Percentiles rank a stretch among this genome's conserved stretches.
Conservation (phyloP, 2,329 filamentous ascomycete genomes). For the Colletotrichum paranaense region DNA sequence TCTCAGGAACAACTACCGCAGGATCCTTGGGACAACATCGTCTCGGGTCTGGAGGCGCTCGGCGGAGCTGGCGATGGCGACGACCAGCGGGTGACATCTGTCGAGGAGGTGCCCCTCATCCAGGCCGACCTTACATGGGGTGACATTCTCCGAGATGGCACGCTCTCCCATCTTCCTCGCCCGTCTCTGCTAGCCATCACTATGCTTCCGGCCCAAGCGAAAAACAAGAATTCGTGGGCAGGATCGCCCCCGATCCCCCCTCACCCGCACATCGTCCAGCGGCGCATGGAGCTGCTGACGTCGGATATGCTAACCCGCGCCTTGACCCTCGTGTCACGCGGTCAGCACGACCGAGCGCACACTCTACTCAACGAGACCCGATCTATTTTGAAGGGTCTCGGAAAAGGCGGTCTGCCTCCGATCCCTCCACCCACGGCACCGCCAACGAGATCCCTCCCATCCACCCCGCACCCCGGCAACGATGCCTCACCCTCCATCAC, state of each 20-base stretch:
- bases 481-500: slow-evolving; percentile 60
- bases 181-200: slow-evolving; percentile 95
- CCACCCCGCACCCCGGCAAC: slow-evolving; percentile 53
- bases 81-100: slow-evolving; percentile 82
- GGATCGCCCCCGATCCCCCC: slow-evolving; percentile 87
- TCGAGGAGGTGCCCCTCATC: slow-evolving; percentile 94
- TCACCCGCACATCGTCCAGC: slow-evolving; percentile 93
- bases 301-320: slow-evolving; percentile 98
- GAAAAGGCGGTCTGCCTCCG: slow-evolving; percentile 93
- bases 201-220: slow-evolving; percentile 79
- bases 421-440: slow-evolving; percentile 72
- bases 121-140: slow-evolving; percentile 95
- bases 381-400: slow-evolving; percentile 93
- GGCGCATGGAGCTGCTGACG: slow-evolving; percentile 96
- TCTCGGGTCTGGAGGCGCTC: slow-evolving; percentile 93
- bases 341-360: slow-evolving; percentile 93
- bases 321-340: slow-evolving; percentile 87
- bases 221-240: slow-evolving; percentile 73
- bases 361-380: slow-evolving; percentile 93
- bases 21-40: slow-evolving; percentile 96
- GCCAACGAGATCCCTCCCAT: slow-evolving; percentile 51
- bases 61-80: slow-evolving; percentile 89
- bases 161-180: slow-evolving; percentile 84
- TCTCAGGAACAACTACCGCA: slow-evolving; percentile 87
- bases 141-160: slow-evolving; percentile 91